Base-by-base conservation (phyloP, 768 basidiomycete species). In the Rhodocollybia butyracea region DNA sequence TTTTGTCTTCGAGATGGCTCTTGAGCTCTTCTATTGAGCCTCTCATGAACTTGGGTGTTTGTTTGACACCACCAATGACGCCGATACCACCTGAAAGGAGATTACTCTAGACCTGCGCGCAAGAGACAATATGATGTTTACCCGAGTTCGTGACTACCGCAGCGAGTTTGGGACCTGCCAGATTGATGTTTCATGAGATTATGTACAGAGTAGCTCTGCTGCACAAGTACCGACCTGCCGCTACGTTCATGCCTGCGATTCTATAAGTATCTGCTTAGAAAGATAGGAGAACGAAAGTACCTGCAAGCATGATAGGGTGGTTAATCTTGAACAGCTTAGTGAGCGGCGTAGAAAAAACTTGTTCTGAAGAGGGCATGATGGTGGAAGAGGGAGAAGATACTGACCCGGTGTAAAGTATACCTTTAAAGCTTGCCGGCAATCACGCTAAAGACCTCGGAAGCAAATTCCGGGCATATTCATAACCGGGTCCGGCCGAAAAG, bases 111-210 rank as follows among this genome's bases (percentile, higher is more conserved):
- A 50, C 39, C 15, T 17, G 19, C 24, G 22, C 15, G 24, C 43
- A 19, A 26, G n/a, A 15, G 17, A 46, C 22, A 31, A n/a, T 3
- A 11, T 26, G 2, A 6, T 34, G 58, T 68, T 41, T 58, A 77
- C 88, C 93, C 21, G 93, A 83, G 64, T 94, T 94, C n/a, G 91
- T 91, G n/a, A 94, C 91, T 1, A 89, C 84, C 21, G 91, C 93
- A 19, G 92, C 92, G 7, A 94, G 73, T 69, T 78, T 87, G 11
- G 91, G 89, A 5, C 90, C 90, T n/a, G n/a, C n/a, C n/a, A n/a
- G n/a, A n/a, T n/a, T n/a, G n/a, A n/a, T n/a, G n/a, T n/a, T n/a
- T n/a, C n/a, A n/a, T n/a, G n/a, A n/a, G n/a, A n/a, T n/a, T n/a
- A n/a, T n/a, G n/a, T n/a, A n/a, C n/a, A n/a, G n/a, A n/a, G n/a